Base-by-base conservation (phyloP, 2,329 filamentous ascomycete genomes). In the Lomentospora prolificans region DNA sequence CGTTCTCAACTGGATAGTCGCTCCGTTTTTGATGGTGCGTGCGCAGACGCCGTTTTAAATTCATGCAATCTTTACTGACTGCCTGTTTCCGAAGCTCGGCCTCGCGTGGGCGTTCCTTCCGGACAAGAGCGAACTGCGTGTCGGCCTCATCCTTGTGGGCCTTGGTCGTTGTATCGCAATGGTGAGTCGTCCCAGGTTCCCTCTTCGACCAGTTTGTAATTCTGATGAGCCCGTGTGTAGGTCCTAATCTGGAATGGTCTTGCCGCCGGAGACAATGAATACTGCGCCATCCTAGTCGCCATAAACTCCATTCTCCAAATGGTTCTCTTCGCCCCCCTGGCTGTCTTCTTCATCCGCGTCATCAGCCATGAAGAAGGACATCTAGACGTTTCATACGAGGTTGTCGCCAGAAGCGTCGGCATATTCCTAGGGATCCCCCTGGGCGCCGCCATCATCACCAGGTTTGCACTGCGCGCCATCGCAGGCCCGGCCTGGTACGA, bases 121-220 rank as follows among this genome's bases (percentile, higher is more conserved):
- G 0, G 82, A 85, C 60, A 72, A 81, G 58, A 67, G 67, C 7
- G 76, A 71, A 4, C 73, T 86, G 9, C 75, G 82, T 1, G 78
- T 82, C 41, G 89, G 89, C 0, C 72, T 94, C 2, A 89, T 94
- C 36, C 80, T 95, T 4, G 90, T 96, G 0, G 90, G 90, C 0
- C 73, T 96, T 1, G 90, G 87, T 4, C 75, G 90, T 54, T 96
- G 90, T 63, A 95, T 95, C 59, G 90, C 89, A 30, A 95, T 95
- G 90, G 89, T 86, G 66, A 58, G 70, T 44, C 14, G 17, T 14
- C 48, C 30, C 31, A n/a, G n/a, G 2, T 39, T 10, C 51, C 6
- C 3, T 36, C 9, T 25, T 27, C 17, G 5, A 8, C 2, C n/a
- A n/a, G n/a, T n/a, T n/a, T n/a, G n/a, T n/a, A n/a, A n/a, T n/a